These are phyloP conservation scores for Candida boleticola DNA, from an alignment of 805 yeast species.

Conservation along the genomic window DNA sequence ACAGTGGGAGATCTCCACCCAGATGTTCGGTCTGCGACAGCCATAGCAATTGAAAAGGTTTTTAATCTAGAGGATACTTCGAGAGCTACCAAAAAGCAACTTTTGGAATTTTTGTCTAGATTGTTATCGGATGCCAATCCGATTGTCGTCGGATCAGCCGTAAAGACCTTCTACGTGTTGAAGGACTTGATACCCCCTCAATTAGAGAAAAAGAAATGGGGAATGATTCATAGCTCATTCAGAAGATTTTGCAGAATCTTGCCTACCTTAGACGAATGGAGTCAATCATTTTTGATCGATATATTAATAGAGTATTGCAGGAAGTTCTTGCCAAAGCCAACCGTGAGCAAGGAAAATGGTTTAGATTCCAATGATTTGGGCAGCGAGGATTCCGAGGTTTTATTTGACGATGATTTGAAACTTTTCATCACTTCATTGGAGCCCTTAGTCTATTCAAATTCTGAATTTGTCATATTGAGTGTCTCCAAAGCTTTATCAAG, in stretches of 20 bases:
- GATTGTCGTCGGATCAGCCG: conserved; percentile 66
- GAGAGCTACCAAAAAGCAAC: conserved; percentile 43
- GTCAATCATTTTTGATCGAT: conserved; percentile 59
- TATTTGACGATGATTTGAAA: conserved; percentile 55
- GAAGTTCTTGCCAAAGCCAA: conserved; percentile 56
- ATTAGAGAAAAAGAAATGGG: conserved; percentile 43
- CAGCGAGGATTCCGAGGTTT: conserved; percentile 23
- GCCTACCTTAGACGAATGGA: conserved; percentile 66
- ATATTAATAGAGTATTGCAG: conserved; percentile 67
- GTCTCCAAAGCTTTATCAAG: conserved; percentile 54
- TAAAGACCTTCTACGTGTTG: conserved; percentile 53
- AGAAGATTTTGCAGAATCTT: conserved; percentile 52
- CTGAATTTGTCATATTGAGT: conserved; percentile 62
- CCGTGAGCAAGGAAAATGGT: conserved; percentile 29
- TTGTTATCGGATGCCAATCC: conserved; percentile 66
- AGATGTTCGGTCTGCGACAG: conserved; percentile 74
- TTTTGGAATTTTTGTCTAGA: conserved; percentile 46
- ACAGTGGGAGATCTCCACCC: conserved; percentile 71
- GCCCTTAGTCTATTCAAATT: conserved; percentile 47
- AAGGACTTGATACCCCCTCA: conserved; percentile 20
- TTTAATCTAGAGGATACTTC: conserved; percentile 29
- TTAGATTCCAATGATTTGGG: conserved; percentile 42
- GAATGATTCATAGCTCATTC: conserved; percentile 68
- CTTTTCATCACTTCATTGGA: conserved; percentile 50
- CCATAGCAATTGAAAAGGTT: conserved; percentile 68